Base-by-base conservation (phyloP, 345 rosid genomes). In the Rhodomyrtus tomentosa region DNA sequence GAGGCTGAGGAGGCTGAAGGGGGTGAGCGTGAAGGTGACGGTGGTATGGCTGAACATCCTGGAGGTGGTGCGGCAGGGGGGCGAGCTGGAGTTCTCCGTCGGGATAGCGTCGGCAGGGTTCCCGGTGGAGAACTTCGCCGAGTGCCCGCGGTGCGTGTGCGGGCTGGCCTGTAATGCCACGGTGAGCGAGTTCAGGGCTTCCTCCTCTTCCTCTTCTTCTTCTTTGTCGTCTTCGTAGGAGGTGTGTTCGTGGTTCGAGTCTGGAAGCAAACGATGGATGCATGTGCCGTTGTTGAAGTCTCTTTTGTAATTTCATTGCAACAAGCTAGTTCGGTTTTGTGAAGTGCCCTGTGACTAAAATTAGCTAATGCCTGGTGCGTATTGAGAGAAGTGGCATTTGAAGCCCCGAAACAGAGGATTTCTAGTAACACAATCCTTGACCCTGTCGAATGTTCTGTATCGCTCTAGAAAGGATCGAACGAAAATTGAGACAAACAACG, bases 91-190 rank as follows among this genome's bases (percentile, higher is more conserved):
- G 48, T 90, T 95, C 88, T 93, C 96, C 20, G 93, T 94, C 13
- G 95, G 95, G n/a, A 88, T 93, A n/a, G 89, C 90, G 32, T 94
- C 94, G 13, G 92, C 93, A 3, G 88, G 82, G 80, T 95, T 91
- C 55, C 88, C 94, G 9, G 53, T 88, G 10, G 88, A 83, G 27
- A 88, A 92, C 86, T 94, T 93, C 27, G 38, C 14, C 9, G 90
- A 89, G 73, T 79, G 85, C 82, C 95, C 93, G 1, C 83, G 76
- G 84, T 93, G 95, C 55, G 92, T 92, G 2, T 91, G 93, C 82
- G 92, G 93, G 11, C 85, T 93, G 55, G 86, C 88, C 16, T 93
- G 94, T 55, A 53, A 90, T 52, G 36, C 50, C 32, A 48, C 27
- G 52, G 42, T 42, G 22, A 62, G 50, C n/a, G 76, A 82, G 36